Conservation (phyloP, 1,284 basidiomycete genomes). For the Prillingera fragicola region DNA sequence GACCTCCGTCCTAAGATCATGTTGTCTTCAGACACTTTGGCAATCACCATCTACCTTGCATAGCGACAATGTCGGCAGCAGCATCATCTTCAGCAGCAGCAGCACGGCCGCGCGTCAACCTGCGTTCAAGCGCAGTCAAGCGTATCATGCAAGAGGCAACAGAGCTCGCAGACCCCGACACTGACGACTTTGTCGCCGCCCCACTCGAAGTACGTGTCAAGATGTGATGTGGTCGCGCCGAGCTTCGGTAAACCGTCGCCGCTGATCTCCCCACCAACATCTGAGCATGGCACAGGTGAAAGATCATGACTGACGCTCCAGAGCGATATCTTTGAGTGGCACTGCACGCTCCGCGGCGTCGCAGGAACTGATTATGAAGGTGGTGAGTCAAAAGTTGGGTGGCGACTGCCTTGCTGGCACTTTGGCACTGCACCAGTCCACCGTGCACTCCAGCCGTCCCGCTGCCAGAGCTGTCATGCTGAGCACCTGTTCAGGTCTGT, state of each 20-base stretch:
- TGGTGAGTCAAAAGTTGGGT: too few species aligned
- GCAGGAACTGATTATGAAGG: constrained; percentile 83
- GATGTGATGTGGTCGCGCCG: background rate
- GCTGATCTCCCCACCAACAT: constrained; percentile 5
- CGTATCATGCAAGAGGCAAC: constrained; percentile 93
- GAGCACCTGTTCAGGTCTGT: constrained; percentile 48
- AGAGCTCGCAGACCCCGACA: constrained; percentile 56
- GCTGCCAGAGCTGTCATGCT: background rate
- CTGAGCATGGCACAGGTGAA: constrained; percentile 9
- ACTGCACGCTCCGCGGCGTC: constrained; percentile 88
- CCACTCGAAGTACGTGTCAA: constrained; percentile 69
- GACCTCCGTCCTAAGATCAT: too few species aligned
- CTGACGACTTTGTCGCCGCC: constrained; percentile 55
- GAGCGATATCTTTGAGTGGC: constrained; percentile 67
- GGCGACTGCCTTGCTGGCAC: too few species aligned
- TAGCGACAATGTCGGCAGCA: background rate
- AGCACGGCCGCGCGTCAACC: constrained; percentile 27
- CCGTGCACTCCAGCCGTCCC: too few species aligned
- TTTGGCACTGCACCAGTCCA: too few species aligned
- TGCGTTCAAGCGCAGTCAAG: constrained; percentile 66
- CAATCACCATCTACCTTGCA: too few species aligned
- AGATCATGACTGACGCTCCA: constrained; percentile 17
- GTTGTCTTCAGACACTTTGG: too few species aligned
- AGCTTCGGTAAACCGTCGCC: background rate
- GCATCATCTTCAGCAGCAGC: background rate